Percentiles rank a stretch among this genome's conserved stretches.
Evolutionary conservation across 257 asterid genomes (phyloP).

Genomic region (Scutellaria barbata): DNA sequence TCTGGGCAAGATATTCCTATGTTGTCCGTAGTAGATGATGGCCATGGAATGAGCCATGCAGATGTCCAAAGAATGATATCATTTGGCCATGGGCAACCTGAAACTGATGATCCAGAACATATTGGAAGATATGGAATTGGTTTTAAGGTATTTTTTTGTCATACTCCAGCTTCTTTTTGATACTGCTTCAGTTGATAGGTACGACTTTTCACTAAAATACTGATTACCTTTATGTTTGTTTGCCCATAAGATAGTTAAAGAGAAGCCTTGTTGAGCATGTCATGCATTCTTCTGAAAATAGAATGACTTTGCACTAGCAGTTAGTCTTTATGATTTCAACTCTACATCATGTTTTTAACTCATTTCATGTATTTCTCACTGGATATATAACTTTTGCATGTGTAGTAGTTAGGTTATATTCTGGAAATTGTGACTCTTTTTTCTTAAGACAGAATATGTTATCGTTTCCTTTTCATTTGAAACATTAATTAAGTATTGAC

Average conservation of each 20-base stretch:
- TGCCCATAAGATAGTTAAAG: neutral
- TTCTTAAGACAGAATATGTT: conserved; percentile 11
- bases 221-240: conserved; percentile 4
- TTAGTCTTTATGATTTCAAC: conserved; percentile 1
- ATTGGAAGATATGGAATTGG: conserved; percentile 87
- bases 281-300: neutral
- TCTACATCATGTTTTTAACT: neutral
- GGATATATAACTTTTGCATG: neutral
- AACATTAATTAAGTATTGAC: neutral
- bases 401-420: neutral
- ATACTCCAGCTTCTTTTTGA: neutral
- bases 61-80: conserved; percentile 68
- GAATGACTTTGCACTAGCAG: neutral
- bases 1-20: conserved; percentile 63
- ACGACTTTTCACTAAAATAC: conserved; percentile 4
- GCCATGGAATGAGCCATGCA: conserved; percentile 73
- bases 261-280: conserved; percentile 18
- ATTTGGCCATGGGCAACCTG: conserved; percentile 72
- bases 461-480: neutral
- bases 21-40: conserved; percentile 75
- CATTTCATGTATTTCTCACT: neutral
- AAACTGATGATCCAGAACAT: conserved; percentile 53
- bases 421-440: neutral
- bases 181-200: conserved; percentile 1
- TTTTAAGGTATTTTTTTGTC: conserved; percentile 59